Percentiles rank a stretch among this genome's conserved stretches.
Evolutionary conservation across 176 grass and related monocot genomes (phyloP).

Genomic region (Dactylis glomerata): DNA sequence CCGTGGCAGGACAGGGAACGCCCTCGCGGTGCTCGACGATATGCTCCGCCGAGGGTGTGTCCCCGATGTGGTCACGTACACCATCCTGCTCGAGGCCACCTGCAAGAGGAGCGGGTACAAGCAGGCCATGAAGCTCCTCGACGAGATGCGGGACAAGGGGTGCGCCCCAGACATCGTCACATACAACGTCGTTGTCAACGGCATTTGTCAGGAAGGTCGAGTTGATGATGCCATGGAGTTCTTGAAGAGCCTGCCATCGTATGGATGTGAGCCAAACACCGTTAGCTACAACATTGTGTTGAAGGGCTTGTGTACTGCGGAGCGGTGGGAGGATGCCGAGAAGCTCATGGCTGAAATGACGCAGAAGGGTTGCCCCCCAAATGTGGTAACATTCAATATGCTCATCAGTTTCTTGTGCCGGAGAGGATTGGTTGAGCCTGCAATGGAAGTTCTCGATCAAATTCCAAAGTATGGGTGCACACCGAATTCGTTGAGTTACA

Average conservation of each 20-base stretch:
- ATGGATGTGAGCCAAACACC: conserved; percentile 46
- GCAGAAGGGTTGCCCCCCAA: conserved; percentile 41
- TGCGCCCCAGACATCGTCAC: conserved; percentile 54
- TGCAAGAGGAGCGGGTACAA: conserved; percentile 44
- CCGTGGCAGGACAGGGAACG: conserved; percentile 41
- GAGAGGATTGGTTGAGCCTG: conserved; percentile 53
- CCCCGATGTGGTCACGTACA: conserved; percentile 63
- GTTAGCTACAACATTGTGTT: conserved; percentile 61
- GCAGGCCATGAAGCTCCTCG: conserved; percentile 52
- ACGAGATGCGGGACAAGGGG: conserved; percentile 53
- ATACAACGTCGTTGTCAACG: conserved; percentile 53
- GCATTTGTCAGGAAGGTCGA: conserved; percentile 54
- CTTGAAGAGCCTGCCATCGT: conserved; percentile 36
- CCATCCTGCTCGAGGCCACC: conserved; percentile 58
- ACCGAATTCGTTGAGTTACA: conserved; percentile 57
- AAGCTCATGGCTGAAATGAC: conserved; percentile 50
- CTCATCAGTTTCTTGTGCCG: conserved; percentile 59
- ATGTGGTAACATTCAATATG: conserved; percentile 58
- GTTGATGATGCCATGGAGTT: conserved; percentile 47
- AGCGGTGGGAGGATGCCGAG: conserved; percentile 56
- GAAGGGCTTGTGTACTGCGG: conserved; percentile 42
- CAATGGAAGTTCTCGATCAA: conserved; percentile 55
- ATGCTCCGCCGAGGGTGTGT: conserved; percentile 41
- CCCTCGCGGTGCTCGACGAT: conserved; percentile 39
- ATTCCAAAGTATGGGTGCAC: conserved; percentile 50